Evolutionary conservation across 2,329 filamentous ascomycete species (phyloP).

Genomic region (Pestalotiopsis sp.): DNA sequence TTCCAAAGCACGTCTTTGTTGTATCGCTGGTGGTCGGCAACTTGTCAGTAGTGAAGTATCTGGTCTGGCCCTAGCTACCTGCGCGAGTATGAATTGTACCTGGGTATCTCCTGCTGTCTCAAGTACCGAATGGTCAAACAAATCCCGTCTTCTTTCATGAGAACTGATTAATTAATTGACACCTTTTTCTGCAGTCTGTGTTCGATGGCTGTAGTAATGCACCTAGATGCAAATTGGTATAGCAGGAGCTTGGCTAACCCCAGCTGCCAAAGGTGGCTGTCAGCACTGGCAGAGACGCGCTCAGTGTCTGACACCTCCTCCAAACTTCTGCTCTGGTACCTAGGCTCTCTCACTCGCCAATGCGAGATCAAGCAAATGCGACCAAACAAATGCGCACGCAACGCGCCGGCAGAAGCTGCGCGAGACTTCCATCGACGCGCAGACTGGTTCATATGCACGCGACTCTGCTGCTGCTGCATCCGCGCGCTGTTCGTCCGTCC

Average conservation of each 20-base stretch:
- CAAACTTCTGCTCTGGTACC: neutral
- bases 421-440: neutral
- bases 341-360: neutral
- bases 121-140: too few relatives aligned
- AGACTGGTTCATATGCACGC: neutral
- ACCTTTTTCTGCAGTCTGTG: too few relatives aligned
- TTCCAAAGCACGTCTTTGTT: too few relatives aligned
- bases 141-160: too few relatives aligned
- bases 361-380: conserved; percentile 9
- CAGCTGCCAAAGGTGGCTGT: neutral
- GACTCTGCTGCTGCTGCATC: neutral
- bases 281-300: neutral
- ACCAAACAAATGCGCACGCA: neutral
- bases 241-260: neutral
- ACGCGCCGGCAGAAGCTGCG: neutral
- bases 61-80: too few relatives aligned
- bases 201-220: too few relatives aligned
- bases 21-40: too few relatives aligned
- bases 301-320: neutral
- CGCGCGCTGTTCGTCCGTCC: neutral
- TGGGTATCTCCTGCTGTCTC: too few relatives aligned
- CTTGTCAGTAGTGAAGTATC: too few relatives aligned
- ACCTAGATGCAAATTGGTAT: neutral
- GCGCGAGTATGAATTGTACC: too few relatives aligned
- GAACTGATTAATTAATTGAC: too few relatives aligned